These are phyloP conservation scores for Mycena venus DNA, from an alignment of 768 basidiomycete species.

Conservation along the genomic window DNA sequence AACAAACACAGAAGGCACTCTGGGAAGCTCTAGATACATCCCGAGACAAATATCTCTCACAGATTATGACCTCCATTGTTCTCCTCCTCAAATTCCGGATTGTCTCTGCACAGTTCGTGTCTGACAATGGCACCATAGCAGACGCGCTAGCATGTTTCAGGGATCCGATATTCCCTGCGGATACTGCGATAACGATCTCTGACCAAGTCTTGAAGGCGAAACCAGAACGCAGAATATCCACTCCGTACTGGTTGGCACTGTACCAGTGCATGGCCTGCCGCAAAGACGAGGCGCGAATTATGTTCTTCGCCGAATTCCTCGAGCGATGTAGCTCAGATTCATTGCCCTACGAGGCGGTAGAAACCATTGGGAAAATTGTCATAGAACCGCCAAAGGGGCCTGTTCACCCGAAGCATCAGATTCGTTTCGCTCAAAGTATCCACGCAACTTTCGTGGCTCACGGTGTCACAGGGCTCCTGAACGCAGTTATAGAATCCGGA, in stretches of 20 bases:
- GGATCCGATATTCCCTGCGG: background rate
- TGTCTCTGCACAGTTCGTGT: too few relatives aligned
- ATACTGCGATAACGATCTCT: background rate
- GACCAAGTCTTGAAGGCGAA: background rate
- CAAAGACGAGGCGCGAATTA: background rate
- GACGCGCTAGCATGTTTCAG: background rate
- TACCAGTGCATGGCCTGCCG: background rate
- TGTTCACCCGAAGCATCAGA: background rate
- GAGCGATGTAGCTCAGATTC: too few relatives aligned
- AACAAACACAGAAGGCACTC: background rate
- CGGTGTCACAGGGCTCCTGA: background rate
- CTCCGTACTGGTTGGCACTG: background rate
- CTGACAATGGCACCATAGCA: background rate
- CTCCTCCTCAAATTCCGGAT: background rate
- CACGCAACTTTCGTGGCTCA: background rate
- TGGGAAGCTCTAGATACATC: background rate
- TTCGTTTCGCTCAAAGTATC: background rate
- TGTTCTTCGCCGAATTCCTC: background rate
- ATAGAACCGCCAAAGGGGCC: background rate
- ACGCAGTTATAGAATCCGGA: background rate
- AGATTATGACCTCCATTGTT: background rate
- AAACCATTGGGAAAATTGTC: too few relatives aligned
- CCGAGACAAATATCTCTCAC: background rate
- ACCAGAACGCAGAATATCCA: too few relatives aligned
- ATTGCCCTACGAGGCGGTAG: too few relatives aligned